phyloP scores from a whole-genome alignment of 805 yeast species.

The Cephaloascus albidus region DNA sequence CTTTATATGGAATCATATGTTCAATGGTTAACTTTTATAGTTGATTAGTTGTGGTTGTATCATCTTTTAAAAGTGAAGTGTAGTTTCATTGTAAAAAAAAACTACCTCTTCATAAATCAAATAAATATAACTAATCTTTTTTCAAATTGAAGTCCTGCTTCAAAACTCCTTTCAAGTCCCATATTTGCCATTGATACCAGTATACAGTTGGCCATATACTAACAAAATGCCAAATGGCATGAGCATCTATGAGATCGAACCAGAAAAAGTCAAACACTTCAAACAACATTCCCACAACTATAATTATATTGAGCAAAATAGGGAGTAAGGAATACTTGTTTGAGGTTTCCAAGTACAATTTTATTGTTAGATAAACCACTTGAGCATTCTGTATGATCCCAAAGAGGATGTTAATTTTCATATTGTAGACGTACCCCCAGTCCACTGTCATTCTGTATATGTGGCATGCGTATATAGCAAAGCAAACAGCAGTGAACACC shows the following conservation, averaged over 20 bases:
- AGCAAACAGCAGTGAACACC: conserved; percentile 29
- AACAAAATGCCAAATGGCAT: not conserved
- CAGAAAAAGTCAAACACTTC: conserved; percentile 17
- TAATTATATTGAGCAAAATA: conserved; percentile 13
- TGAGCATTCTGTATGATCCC: conserved; percentile 67
- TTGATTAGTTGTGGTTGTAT: no score
- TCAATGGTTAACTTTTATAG: no score
- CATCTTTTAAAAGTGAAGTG: no score
- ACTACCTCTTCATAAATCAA: no score
- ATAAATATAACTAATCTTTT: not conserved
- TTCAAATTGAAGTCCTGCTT: conserved; percentile 4
- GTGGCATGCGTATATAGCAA: conserved; percentile 51
- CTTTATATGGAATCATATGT: no score
- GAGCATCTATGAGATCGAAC: conserved; percentile 5
- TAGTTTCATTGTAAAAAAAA: no score
- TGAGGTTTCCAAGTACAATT: conserved; percentile 11
- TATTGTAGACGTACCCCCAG: conserved; percentile 91
- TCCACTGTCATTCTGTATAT: conserved; percentile 53
- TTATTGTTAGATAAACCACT: conserved; percentile 22
- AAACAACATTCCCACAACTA: conserved; percentile 14
- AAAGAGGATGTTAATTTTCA: conserved; percentile 76
- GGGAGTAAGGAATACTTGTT: conserved; percentile 17
- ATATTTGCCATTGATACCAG: conserved; percentile 20
- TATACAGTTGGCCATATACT: conserved; percentile 7
- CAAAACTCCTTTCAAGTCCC: conserved; percentile 16